Percentiles rank a stretch among this genome's conserved stretches.
phyloP scores from a whole-genome alignment of 2,329 filamentous ascomycete species.

The Curvularia eragrostidis region DNA sequence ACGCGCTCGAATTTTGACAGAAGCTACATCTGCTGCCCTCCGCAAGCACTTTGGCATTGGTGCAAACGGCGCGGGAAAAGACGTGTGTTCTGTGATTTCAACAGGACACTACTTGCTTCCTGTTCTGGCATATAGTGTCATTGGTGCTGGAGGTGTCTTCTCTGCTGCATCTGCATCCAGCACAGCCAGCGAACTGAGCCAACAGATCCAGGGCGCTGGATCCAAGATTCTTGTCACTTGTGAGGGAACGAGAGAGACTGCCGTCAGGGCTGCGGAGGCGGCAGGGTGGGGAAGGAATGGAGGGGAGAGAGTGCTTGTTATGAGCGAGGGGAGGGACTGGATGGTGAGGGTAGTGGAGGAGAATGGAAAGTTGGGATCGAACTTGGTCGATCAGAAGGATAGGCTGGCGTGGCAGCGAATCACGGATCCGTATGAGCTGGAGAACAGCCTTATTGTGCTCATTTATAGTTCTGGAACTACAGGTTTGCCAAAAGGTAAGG shows the following conservation, averaged over 20 bases:
- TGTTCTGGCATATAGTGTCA: slow-evolving; percentile 61
- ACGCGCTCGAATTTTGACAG: slow-evolving; percentile 57
- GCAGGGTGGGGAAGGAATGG: slow-evolving; percentile 50
- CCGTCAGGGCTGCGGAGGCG: slow-evolving; percentile 58
- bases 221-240: slow-evolving; percentile 56
- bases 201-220: slow-evolving; percentile 54
- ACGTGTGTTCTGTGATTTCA: slow-evolving; percentile 63
- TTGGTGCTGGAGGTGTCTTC: slow-evolving; percentile 67
- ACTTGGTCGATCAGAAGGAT: slow-evolving; percentile 49
- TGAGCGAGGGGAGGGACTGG: slow-evolving; percentile 54
- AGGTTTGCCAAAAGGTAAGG: slow-evolving; percentile 53
- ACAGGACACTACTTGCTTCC: slow-evolving; percentile 64
- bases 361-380: slow-evolving; percentile 28
- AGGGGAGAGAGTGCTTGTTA: slow-evolving; percentile 58
- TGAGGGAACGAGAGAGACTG: slow-evolving; percentile 56
- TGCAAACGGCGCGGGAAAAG: slow-evolving; percentile 53
- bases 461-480: slow-evolving; percentile 59
- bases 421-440: slow-evolving; percentile 58
- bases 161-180: slow-evolving; percentile 61
- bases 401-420: slow-evolving; percentile 61
- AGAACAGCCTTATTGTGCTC: slow-evolving; percentile 54
- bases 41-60: slow-evolving; percentile 63
- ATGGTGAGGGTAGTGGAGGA: slow-evolving; percentile 42
- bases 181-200: slow-evolving; percentile 60
- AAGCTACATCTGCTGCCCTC: slow-evolving; percentile 63